Evolutionary conservation across 164 flowering plant genomes (phyloP), one percentile per base, ranked within the genome.

Genomic region (Saururus chinensis): DNA sequence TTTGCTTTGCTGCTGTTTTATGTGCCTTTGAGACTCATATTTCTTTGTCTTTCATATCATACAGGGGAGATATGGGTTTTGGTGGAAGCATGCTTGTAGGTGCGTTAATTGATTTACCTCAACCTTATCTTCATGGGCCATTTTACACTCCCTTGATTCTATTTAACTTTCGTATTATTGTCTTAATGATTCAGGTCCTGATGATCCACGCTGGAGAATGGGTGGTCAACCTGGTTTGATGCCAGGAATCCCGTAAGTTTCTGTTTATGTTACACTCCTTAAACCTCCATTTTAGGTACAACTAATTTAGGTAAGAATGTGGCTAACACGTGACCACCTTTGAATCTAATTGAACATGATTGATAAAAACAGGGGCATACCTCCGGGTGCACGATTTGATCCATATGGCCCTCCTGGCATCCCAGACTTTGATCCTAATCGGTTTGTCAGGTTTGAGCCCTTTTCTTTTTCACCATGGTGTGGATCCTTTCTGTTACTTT

Each of bases 361-460:
- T 21, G 19, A 45, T 65, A 66, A 65, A 54, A 64, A 70, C 85
- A 89, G 93, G 59, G 85, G 77, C 67, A 71, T 81, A 23, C 93
- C 89, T 19, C 95, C 89, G 19, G 96, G 95, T 69, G 88, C 88
- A 58, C 95, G 91, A 23, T 89, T 80, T 76, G 96, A 89, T 76
- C 96, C 96, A 0, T 79, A 67, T 73, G 93, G 93, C 14, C 96
- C 96, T 11, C 96, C 93, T 42, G 88, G 73, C 24, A 80, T 89
- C 60, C 89, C 95, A 60, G 96, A 89, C 30, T 89, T 87, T 78
- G 96, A 87, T 71, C 95, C 89, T 9, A 60, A 60, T 41, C 79
- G 86, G 14, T 82, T 81, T 73, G 60, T 49, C 60, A 81, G 95
- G 95, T 87, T 74, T 24, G 16, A 24, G 55, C 6, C 6, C 2